Percentiles rank a stretch among this genome's conserved stretches.
These are phyloP conservation scores for Solanum virginianum DNA, from an alignment of 257 asterid species.

Conservation along the genomic window DNA sequence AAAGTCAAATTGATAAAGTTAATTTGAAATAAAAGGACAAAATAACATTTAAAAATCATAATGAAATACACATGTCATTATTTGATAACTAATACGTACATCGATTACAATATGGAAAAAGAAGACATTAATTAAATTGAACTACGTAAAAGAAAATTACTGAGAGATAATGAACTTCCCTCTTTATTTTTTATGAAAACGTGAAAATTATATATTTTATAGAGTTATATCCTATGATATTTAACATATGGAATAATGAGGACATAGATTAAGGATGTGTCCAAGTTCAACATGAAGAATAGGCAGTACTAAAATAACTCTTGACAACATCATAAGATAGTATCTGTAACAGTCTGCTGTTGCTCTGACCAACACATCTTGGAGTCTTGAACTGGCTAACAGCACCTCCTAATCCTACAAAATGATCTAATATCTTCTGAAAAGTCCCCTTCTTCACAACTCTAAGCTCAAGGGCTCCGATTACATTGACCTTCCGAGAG, in stretches of 20 bases:
- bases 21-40: not conserved
- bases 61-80: too few relatives aligned
- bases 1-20: not conserved
- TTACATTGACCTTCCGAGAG: constrained; percentile 49
- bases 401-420: constrained; percentile 81
- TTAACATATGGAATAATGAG: not conserved
- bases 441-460: constrained; percentile 67
- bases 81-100: too few relatives aligned
- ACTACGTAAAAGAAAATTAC: too few relatives aligned
- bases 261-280: not conserved
- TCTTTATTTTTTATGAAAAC: too few relatives aligned
- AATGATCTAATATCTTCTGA: constrained; percentile 78
- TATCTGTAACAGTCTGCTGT: constrained; percentile 44
- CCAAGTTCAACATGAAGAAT: not conserved
- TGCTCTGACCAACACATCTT: constrained; percentile 60
- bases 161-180: too few relatives aligned
- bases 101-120: too few relatives aligned
- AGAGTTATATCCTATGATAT: too few relatives aligned
- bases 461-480: constrained; percentile 70
- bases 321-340: constrained; percentile 33
- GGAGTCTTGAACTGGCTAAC: constrained; percentile 99
- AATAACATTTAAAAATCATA: too few relatives aligned
- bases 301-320: constrained; percentile 71
- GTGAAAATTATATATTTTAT: too few relatives aligned
- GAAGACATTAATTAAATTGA: too few relatives aligned